phyloP scores from a whole-genome alignment of 176 grass and related monocot species.

The Musa schizocarpa region DNA sequence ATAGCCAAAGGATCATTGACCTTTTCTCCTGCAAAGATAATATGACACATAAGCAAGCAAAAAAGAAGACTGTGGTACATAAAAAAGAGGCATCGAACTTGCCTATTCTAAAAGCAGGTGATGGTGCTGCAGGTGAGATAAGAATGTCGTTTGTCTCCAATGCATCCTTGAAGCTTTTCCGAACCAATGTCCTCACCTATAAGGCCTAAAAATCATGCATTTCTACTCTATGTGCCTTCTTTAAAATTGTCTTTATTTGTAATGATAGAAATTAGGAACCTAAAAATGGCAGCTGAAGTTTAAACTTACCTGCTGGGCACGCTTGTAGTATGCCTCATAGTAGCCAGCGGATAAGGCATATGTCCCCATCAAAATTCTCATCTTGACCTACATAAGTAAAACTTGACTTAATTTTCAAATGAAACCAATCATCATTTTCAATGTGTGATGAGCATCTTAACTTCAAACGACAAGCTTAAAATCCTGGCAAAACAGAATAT shows the following conservation, averaged over 20 bases:
- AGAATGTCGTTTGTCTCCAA: conserved; percentile 64
- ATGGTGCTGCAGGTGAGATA: conserved; percentile 84
- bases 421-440: conserved; percentile 5
- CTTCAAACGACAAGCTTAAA: neutral
- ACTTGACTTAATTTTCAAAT: conserved; percentile 16
- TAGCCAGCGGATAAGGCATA: conserved; percentile 92
- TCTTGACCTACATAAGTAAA: conserved; percentile 63
- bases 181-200: conserved; percentile 91
- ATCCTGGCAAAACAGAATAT: neutral
- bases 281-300: conserved; percentile 5
- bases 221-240: neutral
- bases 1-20: conserved; percentile 88
- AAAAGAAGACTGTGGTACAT: conserved; percentile 8
- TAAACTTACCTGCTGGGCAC: conserved; percentile 73
- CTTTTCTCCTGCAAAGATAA: conserved; percentile 70
- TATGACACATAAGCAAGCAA: conserved; percentile 1
- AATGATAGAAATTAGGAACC: conserved; percentile 5
- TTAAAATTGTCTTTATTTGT: neutral
- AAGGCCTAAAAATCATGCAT: conserved; percentile 24
- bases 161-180: conserved; percentile 86
- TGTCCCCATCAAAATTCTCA: conserved; percentile 99
- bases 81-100: conserved; percentile 5
- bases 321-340: conserved; percentile 94
- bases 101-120: conserved; percentile 94
- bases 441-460: neutral